Percentiles rank a stretch among this genome's conserved stretches.
phyloP scores from a whole-genome alignment of 805 yeast genomes.

The Suhomyces prunicola region DNA sequence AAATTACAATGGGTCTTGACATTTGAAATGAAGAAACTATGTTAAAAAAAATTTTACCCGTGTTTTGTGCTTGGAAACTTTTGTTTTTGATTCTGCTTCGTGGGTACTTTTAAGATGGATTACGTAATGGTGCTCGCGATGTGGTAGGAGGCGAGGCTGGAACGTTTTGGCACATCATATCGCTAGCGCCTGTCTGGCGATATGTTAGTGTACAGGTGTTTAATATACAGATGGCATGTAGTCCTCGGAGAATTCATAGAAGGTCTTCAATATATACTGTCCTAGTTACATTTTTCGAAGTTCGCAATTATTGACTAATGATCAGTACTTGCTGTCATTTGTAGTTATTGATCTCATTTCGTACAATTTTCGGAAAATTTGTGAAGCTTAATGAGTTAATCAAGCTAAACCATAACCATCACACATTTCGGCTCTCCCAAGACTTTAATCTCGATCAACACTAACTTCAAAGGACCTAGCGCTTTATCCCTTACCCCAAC shows the following conservation, averaged over 20 bases:
- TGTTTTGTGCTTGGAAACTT: background rate
- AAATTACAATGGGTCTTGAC: constrained; percentile 83
- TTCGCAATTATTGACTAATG: background rate
- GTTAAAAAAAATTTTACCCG: background rate
- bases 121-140: background rate
- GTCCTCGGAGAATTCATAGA: background rate
- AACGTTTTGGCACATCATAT: background rate
- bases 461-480: background rate
- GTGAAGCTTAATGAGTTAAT: background rate
- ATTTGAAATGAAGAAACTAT: constrained; percentile 7
- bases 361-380: background rate
- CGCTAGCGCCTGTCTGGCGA: background rate
- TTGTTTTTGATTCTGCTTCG: background rate
- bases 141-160: background rate
- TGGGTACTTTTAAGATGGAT: background rate
- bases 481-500: background rate
- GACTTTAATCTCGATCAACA: background rate
- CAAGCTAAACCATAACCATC: background rate
- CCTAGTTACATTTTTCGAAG: background rate
- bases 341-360: background rate
- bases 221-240: background rate
- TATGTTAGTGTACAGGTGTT: background rate
- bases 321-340: background rate
- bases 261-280: background rate
- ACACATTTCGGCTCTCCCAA: background rate